These are phyloP conservation scores for Paramecium pentaurelia DNA, from an alignment of 73 alveolate species.

Conservation along the genomic window DNA sequence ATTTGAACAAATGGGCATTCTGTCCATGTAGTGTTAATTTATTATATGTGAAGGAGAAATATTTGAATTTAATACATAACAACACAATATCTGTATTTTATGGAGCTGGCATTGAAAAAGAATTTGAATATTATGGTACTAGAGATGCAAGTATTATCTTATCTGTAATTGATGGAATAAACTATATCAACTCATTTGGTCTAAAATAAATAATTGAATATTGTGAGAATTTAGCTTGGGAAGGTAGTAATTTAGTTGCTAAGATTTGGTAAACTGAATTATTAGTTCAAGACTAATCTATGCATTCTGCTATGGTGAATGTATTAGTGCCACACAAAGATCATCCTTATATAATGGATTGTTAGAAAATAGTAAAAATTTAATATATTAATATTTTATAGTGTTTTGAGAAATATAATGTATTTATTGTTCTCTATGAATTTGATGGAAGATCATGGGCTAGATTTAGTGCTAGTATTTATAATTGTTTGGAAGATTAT, in stretches of 20 bases:
- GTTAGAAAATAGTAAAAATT: background rate
- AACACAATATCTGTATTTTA: background rate
- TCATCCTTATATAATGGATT: background rate
- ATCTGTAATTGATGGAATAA: background rate
- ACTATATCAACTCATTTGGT: background rate
- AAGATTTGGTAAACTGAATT: conserved; percentile 9
- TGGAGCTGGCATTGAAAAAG: background rate
- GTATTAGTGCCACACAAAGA: background rate
- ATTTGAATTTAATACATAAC: background rate
- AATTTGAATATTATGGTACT: conserved; percentile 18
- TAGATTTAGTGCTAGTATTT: background rate
- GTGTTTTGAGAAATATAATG: background rate
- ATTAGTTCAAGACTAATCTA: background rate
- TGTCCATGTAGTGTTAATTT: background rate
- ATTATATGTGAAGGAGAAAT: background rate
- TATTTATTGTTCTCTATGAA: background rate
- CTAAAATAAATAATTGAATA: background rate
- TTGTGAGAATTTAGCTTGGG: conserved; percentile 26
- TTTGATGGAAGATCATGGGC: background rate
- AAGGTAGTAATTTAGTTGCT: background rate
- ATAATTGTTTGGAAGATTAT: background rate
- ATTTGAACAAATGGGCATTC: conserved; percentile 30
- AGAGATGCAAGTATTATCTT: background rate
- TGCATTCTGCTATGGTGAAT: conserved; percentile 14
- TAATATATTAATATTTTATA: background rate